These are phyloP conservation scores for Auricularia sp. DNA, from an alignment of 768 basidiomycete species.

Conservation along the genomic window DNA sequence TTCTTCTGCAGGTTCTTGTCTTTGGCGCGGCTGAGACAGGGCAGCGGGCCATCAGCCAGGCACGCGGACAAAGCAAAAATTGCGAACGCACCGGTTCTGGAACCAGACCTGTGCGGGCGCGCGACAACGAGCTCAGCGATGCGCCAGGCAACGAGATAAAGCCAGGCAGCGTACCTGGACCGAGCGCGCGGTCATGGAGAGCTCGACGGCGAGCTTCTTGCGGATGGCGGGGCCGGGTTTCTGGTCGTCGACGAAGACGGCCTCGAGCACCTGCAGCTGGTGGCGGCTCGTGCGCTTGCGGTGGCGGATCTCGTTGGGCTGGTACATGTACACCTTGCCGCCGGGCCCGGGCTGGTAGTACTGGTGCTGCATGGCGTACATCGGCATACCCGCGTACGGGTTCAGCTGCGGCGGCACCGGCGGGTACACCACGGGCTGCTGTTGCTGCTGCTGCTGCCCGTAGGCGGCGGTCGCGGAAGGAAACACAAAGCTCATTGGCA, in stretches of 20 bases:
- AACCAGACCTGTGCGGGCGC: constrained; percentile 64
- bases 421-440: too few relatives aligned
- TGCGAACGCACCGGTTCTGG: constrained; percentile 57
- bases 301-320: constrained; percentile 90
- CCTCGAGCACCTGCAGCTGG: constrained; percentile 85
- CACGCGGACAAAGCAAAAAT: constrained; percentile 2
- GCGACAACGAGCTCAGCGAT: background rate
- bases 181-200: constrained; percentile 89
- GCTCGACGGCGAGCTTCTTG: constrained; percentile 67
- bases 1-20: constrained; percentile 61
- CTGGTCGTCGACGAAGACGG: constrained; percentile 75
- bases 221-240: constrained; percentile 81
- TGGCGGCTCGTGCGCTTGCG: constrained; percentile 78
- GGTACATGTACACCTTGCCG: constrained; percentile 78
- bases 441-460: too few relatives aligned
- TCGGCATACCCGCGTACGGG: too few relatives aligned
- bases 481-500: too few relatives aligned
- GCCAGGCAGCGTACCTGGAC: constrained; percentile 61
- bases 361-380: too few relatives aligned
- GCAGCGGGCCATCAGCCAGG: constrained; percentile 7
- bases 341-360: constrained; percentile 15
- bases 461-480: too few relatives aligned
- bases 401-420: too few relatives aligned
- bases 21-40: constrained; percentile 59
- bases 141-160: constrained; percentile 10